Percentiles rank a stretch among this genome's conserved stretches.
Conservation (phyloP, 2,329 filamentous ascomycete genomes). For the Fusarium buharicum region DNA sequence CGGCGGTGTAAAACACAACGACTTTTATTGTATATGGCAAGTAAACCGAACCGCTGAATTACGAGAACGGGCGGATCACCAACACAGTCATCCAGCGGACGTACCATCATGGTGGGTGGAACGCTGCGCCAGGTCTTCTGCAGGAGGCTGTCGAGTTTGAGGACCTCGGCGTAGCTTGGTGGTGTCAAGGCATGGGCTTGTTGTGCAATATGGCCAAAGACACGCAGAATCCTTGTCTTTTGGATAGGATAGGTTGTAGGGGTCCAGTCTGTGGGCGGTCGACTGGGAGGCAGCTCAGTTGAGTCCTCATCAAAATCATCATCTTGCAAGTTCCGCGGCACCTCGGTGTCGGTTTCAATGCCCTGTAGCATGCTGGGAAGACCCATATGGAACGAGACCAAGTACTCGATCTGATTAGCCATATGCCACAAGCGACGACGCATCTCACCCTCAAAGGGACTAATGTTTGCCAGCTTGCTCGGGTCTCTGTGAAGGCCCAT, state of each 20-base stretch:
- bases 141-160: constrained; percentile 59
- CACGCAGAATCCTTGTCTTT: constrained; percentile 60
- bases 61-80: constrained; percentile 59
- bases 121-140: constrained; percentile 58
- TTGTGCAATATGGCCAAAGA: constrained; percentile 62
- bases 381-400: constrained; percentile 75
- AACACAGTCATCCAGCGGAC: constrained; percentile 60
- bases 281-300: constrained; percentile 63
- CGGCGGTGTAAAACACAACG: constrained; percentile 66
- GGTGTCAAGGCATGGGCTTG: constrained; percentile 61
- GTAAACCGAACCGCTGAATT: constrained; percentile 65
- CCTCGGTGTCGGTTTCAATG: constrained; percentile 70
- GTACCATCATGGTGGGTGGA: constrained; percentile 61
- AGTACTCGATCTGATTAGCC: constrained; percentile 67
- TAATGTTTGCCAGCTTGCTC: constrained; percentile 60
- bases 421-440: constrained; percentile 64
- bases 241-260: constrained; percentile 64
- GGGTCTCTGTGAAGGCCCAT: constrained; percentile 69
- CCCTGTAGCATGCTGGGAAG: constrained; percentile 73
- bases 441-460: constrained; percentile 65
- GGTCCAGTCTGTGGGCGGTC: constrained; percentile 69
- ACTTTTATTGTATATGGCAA: constrained; percentile 64
- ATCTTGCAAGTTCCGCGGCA: constrained; percentile 72
- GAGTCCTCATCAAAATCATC: constrained; percentile 70
- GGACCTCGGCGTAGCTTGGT: constrained; percentile 61